Conservation (phyloP, 1,284 basidiomycete species). For the Naganishia sp. region DNA sequence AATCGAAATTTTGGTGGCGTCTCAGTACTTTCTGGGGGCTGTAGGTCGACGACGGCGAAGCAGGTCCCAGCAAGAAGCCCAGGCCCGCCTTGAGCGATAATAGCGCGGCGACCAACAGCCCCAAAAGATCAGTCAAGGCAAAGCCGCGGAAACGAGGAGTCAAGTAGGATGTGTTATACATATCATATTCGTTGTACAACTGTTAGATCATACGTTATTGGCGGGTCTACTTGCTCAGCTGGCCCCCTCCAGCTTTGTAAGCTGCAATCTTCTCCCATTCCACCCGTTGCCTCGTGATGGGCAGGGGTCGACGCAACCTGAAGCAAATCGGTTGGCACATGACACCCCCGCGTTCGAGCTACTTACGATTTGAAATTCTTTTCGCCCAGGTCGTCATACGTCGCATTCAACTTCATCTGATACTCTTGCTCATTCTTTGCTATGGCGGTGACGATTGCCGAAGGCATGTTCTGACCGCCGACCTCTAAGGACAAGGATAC, state of each 20-base stretch:
- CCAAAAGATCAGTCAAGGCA: no score
- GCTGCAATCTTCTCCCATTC: constrained; percentile 86
- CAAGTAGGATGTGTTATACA: no score
- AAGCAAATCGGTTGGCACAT: neutral
- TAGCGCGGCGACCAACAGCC: no score
- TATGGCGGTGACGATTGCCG: constrained; percentile 68
- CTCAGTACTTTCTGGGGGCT: no score
- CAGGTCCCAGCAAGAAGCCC: no score
- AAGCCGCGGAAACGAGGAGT: no score
- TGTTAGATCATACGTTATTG: no score
- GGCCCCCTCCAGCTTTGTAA: constrained; percentile 25
- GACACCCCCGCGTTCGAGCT: no score
- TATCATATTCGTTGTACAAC: no score
- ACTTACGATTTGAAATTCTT: constrained; percentile 75
- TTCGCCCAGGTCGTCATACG: constrained; percentile 82
- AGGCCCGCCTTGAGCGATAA: no score
- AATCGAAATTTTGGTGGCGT: no score
- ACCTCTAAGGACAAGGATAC: constrained; percentile 67
- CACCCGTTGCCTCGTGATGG: constrained; percentile 86
- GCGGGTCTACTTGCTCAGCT: constrained; percentile 18
- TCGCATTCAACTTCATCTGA: constrained; percentile 72
- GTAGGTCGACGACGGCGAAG: no score
- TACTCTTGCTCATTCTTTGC: constrained; percentile 79
- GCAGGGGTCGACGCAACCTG: constrained; percentile 78
- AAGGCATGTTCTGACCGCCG: constrained; percentile 58